Evolutionary conservation across 2,329 filamentous ascomycete genomes (phyloP).

Genomic region (Penicillium sp.): DNA sequence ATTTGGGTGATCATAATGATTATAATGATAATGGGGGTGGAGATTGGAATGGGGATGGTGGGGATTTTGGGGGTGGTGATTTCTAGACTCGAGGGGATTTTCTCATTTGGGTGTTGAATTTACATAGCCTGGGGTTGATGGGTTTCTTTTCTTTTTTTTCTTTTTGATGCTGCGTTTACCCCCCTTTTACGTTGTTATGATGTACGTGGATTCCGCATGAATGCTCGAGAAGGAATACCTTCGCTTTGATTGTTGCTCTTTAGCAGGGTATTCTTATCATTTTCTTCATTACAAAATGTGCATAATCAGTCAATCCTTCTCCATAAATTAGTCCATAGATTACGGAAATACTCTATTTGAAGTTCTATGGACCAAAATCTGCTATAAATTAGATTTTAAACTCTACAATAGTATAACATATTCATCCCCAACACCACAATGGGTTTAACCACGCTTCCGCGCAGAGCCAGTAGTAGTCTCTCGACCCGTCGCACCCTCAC

Average conservation of each 20-base stretch:
- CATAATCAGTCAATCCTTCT: neutral
- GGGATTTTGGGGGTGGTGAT: constrained; percentile 38
- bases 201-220: constrained; percentile 2
- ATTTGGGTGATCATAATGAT: constrained; percentile 63
- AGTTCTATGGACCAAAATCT: no score
- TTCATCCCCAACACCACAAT: neutral
- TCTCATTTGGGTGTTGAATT: constrained; percentile 1
- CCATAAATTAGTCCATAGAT: neutral
- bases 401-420: neutral
- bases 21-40: constrained; percentile 43
- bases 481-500: constrained; percentile 35
- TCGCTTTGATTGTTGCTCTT: neutral
- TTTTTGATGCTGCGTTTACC: neutral
- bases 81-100: constrained; percentile 23
- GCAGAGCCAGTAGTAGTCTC: constrained; percentile 33
- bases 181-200: neutral
- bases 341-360: neutral
- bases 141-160: neutral
- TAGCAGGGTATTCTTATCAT: neutral
- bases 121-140: neutral
- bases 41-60: constrained; percentile 45
- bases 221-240: no score
- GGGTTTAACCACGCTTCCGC: constrained; percentile 39
- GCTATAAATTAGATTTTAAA: no score
- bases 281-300: neutral